Conservation (phyloP, 2,329 filamentous ascomycete species). For the Pyrenochaeta sp. region DNA sequence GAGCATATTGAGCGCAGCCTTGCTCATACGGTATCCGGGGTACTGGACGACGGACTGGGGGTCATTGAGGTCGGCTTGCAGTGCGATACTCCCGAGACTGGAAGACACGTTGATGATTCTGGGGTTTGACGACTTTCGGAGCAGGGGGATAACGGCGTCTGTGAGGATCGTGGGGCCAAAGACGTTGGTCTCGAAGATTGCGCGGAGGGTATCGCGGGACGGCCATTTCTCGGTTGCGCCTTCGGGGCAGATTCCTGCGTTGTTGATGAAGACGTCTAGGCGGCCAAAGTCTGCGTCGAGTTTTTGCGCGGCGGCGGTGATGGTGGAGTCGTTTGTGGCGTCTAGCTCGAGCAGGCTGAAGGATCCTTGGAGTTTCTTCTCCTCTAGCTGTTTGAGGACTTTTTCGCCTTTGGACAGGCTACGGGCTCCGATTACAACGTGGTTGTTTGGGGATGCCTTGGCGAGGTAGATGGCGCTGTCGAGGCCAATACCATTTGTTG, state of each 20-base stretch:
- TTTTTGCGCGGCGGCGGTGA: conserved; percentile 42
- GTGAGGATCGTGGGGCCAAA: conserved; percentile 44
- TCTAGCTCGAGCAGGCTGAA: conserved; percentile 47
- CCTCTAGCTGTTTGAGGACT: conserved; percentile 38
- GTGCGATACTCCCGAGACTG: conserved; percentile 42
- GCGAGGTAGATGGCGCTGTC: conserved; percentile 42
- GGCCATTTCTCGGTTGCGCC: conserved; percentile 10
- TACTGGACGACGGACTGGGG: conserved; percentile 7
- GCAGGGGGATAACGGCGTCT: conserved; percentile 40
- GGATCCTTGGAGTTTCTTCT: conserved; percentile 35
- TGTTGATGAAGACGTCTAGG: conserved; percentile 88
- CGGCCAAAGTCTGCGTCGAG: conserved; percentile 34
- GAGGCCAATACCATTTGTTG: conserved; percentile 46
- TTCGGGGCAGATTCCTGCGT: conserved; percentile 67
- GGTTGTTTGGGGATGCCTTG: conserved; percentile 35
- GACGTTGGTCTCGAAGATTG: conserved; percentile 48
- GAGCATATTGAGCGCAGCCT: conserved; percentile 48
- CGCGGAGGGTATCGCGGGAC: conserved; percentile 25
- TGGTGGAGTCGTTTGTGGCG: conserved; percentile 42
- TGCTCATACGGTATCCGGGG: conserved; percentile 44
- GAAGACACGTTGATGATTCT: conserved; percentile 48
- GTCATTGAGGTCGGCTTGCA: too few species aligned
- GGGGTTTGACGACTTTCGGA: conserved; percentile 39
- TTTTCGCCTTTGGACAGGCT: conserved; percentile 39
- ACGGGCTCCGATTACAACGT: conserved; percentile 48